A percentile compares a stretch with the other conserved stretches of the same genome.
Conservation (phyloP, 768 basidiomycete genomes). For the Calvatia gigantea region DNA sequence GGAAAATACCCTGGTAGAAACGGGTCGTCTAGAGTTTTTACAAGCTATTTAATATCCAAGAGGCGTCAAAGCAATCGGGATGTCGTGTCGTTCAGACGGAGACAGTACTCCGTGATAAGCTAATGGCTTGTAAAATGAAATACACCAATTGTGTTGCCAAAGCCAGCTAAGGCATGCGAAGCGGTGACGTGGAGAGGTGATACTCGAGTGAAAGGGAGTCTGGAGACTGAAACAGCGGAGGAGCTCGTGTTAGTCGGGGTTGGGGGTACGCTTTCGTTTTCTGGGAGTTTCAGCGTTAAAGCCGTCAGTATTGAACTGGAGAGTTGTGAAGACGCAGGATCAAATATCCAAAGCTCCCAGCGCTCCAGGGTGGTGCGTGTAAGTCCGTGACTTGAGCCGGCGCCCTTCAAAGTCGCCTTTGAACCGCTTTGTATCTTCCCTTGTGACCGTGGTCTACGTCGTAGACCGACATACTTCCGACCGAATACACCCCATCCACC, state of each 20-base stretch:
- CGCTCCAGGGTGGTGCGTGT: slow-evolving; percentile 65
- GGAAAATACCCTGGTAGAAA: neutral
- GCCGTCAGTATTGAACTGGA: slow-evolving; percentile 51
- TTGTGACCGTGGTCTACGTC: slow-evolving; percentile 54
- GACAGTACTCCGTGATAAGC: slow-evolving; percentile 2
- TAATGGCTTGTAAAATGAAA: slow-evolving; percentile 35
- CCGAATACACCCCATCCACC: slow-evolving; percentile 72
- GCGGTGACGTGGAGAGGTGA: slow-evolving; percentile 51
- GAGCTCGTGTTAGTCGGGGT: slow-evolving; percentile 14
- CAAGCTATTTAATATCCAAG: slow-evolving; percentile 8
- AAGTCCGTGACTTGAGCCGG: slow-evolving; percentile 40
- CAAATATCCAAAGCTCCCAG: slow-evolving; percentile 84
- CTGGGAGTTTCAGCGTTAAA: slow-evolving; percentile 27
- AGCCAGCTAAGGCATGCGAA: slow-evolving; percentile 61
- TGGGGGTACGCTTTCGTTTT: slow-evolving; percentile 17
- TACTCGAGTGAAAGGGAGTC: slow-evolving; percentile 80
- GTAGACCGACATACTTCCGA: slow-evolving; percentile 63
- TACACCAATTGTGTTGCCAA: slow-evolving; percentile 74
- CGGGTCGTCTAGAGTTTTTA: slow-evolving; percentile 5
- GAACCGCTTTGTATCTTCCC: slow-evolving; percentile 25
- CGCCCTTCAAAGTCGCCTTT: slow-evolving; percentile 1
- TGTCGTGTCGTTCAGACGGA: neutral
- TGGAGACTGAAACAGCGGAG: slow-evolving; percentile 36
- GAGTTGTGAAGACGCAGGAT: slow-evolving; percentile 45
- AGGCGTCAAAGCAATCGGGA: neutral